Conservation (phyloP, 2,329 filamentous ascomycete species). For the Acrodontium crateriforme region DNA sequence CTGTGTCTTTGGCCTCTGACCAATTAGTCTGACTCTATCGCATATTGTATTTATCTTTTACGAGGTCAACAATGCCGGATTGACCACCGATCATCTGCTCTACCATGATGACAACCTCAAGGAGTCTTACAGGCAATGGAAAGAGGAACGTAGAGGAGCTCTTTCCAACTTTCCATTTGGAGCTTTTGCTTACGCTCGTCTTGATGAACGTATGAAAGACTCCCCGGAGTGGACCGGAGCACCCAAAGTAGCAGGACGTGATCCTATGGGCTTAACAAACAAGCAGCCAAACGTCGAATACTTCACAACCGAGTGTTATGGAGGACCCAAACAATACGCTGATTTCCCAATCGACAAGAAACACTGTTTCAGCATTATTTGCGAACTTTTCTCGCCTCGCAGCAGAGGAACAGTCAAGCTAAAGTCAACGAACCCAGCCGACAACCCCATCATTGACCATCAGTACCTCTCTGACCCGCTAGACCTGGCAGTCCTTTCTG, state of each 20-base stretch:
- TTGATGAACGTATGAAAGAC: conserved; percentile 44
- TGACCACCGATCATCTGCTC: conserved; percentile 44
- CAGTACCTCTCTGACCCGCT: conserved; percentile 35
- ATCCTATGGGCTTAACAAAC: conserved; percentile 47
- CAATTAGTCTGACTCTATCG: too few relatives aligned
- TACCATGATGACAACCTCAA: conserved; percentile 40
- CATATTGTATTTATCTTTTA: conserved; percentile 44
- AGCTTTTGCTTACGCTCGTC: conserved; percentile 46
- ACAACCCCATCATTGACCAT: conserved; percentile 41
- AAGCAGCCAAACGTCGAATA: conserved; percentile 48
- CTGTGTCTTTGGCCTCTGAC: too few relatives aligned
- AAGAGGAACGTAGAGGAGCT: conserved; percentile 43
- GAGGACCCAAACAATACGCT: conserved; percentile 44
- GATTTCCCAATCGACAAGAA: conserved; percentile 40
- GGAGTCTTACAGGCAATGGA: conserved; percentile 40
- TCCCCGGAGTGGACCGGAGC: conserved; percentile 41
- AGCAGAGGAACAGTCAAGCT: conserved; percentile 52
- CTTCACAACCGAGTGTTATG: conserved; percentile 49
- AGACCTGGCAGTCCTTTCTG: conserved; percentile 41
- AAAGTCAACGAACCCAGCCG: conserved; percentile 46
- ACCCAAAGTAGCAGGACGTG: conserved; percentile 33
- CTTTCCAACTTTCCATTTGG: conserved; percentile 51
- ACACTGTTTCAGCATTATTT: too few relatives aligned
- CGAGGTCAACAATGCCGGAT: conserved; percentile 36
- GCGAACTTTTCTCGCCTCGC: conserved; percentile 48